A percentile compares a stretch with the other conserved stretches of the same genome.
phyloP scores from a whole-genome alignment of 169 alveolate genomes.

The Plasmodium malariae region DNA sequence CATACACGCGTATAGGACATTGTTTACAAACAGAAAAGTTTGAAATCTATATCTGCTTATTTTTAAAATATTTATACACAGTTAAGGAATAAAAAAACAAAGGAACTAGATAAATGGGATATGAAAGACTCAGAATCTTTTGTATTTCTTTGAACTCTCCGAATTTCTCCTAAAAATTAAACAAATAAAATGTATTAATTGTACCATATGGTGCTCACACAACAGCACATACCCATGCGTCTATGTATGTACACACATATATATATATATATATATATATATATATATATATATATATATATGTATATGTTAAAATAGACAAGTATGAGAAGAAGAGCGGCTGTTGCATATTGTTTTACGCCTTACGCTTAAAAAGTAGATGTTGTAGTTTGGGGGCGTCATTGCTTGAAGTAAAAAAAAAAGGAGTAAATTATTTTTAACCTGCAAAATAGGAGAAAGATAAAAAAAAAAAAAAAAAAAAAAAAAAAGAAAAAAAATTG shows the following conservation, averaged over 20 bases:
- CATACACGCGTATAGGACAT: background rate
- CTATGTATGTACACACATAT: background rate
- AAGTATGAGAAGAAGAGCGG: background rate
- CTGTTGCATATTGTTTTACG: background rate
- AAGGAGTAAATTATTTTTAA: slow-evolving; percentile 21
- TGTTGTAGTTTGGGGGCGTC: slow-evolving; percentile 68
- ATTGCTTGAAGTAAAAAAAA: slow-evolving; percentile 40
- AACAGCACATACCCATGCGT: background rate
- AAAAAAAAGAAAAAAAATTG: background rate
- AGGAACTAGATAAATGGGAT: slow-evolving; percentile 36
- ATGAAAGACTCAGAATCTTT: slow-evolving; percentile 18
- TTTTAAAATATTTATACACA: slow-evolving; percentile 19
- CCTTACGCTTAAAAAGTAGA: slow-evolving; percentile 49
- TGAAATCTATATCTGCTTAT: background rate
- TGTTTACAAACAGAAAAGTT: background rate
- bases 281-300: background rate
- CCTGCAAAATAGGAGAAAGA: slow-evolving; percentile 25
- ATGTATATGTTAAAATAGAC: background rate
- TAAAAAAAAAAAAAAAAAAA: background rate
- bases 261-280: slow-evolving; percentile 5
- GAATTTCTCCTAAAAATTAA: slow-evolving; percentile 25
- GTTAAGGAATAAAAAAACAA: slow-evolving; percentile 34
- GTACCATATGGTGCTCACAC: too few species aligned
- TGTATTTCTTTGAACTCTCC: background rate
- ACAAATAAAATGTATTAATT: background rate